Base-by-base conservation (phyloP, 2,329 filamentous ascomycete genomes). In the Teratosphaeria epicoccoides region DNA sequence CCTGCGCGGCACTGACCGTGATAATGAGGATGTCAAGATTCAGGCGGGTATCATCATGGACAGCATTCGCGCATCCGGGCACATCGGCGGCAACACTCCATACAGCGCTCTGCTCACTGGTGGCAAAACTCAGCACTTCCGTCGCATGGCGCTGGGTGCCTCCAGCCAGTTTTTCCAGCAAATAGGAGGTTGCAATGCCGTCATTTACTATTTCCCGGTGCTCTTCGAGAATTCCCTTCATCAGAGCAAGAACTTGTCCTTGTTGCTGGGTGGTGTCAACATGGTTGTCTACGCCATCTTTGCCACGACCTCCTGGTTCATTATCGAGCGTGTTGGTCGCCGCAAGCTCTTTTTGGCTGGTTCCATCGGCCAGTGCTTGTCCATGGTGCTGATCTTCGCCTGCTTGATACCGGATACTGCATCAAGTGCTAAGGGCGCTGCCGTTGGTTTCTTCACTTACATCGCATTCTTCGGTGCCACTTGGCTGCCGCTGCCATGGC, bases 31-130 rank as follows among this genome's bases (percentile, higher is more conserved):
- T 61, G 82, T 81, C 2, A 72, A 76, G 45, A 62, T 76, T 9
- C 79, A 86, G 66, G 76, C 78, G 59, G 78, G 83, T 49, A 80
- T 85, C 0, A 82, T 86, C n/a, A 69, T 81, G n/a, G 84, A 89
- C 60, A 67, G 66, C 51, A 71, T 73, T 52, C 65, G 65, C 11
- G 68, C 67, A 4, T 68, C 70, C 17, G 70, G 70, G 25, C 68
- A 69, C 61, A 62, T 67, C 29, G 68, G 68, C 10, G 68, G 70
- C 37, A 66, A 65, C 54, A 71, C 67, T 6, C 68, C 68, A 1
- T 68, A 77, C 63, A 77, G 74, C 57, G 75, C 78, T 1, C 71
- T 84, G 1, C 74, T 83, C 60, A 82, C 79, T 1, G 73, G 75
- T 47, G 81, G 81, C 55, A 82, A 80, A 68, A 83, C 79, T 2